Percentiles rank a stretch among this genome's conserved stretches.
phyloP scores from a whole-genome alignment of 2,329 filamentous ascomycete species.

The Dichotomopilus funicola region DNA sequence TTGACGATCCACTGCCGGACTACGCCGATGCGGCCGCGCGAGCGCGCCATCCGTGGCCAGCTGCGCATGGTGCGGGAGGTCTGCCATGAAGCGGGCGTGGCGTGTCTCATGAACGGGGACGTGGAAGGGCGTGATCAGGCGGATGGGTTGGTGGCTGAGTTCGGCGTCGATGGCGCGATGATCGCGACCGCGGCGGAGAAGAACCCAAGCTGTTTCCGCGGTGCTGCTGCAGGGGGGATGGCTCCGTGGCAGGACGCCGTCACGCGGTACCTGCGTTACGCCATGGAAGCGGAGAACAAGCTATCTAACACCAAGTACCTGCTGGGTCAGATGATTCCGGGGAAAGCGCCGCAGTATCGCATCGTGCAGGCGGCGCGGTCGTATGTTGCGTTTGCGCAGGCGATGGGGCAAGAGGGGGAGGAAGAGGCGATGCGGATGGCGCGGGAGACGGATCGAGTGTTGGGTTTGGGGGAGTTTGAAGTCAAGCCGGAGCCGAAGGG shows the following conservation, averaged over 20 bases:
- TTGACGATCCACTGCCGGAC: slow-evolving; percentile 94
- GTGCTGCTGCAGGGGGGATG: slow-evolving; percentile 60
- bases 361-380: slow-evolving; percentile 59
- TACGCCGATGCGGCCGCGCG: slow-evolving; percentile 86
- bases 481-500: slow-evolving; percentile 20
- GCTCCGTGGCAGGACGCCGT: slow-evolving; percentile 72
- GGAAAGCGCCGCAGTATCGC: slow-evolving; percentile 60
- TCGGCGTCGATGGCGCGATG: slow-evolving; percentile 90
- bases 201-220: slow-evolving; percentile 82
- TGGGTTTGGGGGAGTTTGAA: slow-evolving; percentile 52
- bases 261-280: slow-evolving; percentile 63
- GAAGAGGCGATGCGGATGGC: slow-evolving; percentile 59
- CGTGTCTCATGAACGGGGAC: slow-evolving; percentile 94
- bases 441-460: slow-evolving; percentile 54
- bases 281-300: slow-evolving; percentile 74
- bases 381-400: slow-evolving; percentile 62
- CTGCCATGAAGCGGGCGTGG: slow-evolving; percentile 78
- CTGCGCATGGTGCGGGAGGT: slow-evolving; percentile 75
- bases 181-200: slow-evolving; percentile 89
- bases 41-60: slow-evolving; percentile 79
- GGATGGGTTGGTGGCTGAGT: slow-evolving; percentile 64
- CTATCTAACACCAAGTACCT: slow-evolving; percentile 92
- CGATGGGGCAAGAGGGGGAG: slow-evolving; percentile 44
- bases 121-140: slow-evolving; percentile 71
- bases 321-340: slow-evolving; percentile 77